Conservation (phyloP, 73 alveolate genomes). For the Paramecium pentaurelia region DNA sequence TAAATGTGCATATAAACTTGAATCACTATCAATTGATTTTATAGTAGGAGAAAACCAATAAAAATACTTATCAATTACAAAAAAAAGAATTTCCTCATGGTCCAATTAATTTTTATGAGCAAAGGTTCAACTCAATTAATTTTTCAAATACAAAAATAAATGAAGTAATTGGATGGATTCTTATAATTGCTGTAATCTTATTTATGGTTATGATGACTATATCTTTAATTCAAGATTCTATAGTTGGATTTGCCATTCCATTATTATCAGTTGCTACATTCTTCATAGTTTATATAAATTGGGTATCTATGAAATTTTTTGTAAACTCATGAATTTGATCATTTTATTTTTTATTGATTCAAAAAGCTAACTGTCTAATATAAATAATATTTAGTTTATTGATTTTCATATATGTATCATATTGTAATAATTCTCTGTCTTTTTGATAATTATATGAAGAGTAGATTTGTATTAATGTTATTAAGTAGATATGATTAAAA, state of each 20-base stretch:
- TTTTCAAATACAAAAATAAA: conserved; percentile 27
- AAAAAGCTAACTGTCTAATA: neutral
- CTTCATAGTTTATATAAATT: conserved; percentile 24
- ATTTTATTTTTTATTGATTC: neutral
- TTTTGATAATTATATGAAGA: neutral
- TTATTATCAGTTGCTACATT: conserved; percentile 15
- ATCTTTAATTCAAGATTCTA: neutral
- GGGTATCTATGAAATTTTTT: conserved; percentile 46
- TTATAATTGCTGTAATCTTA: neutral
- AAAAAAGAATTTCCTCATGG: neutral
- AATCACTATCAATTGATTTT: conserved; percentile 17
- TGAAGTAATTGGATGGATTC: conserved; percentile 49
- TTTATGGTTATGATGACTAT: neutral
- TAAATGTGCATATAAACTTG: conserved; percentile 28
- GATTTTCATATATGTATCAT: too few relatives aligned
- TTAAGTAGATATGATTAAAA: neutral
- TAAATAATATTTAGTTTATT: neutral
- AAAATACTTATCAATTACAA: neutral
- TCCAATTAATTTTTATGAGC: neutral
- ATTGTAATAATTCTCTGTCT: too few relatives aligned
- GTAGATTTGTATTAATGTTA: neutral
- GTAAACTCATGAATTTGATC: conserved; percentile 21
- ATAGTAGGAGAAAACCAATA: neutral
- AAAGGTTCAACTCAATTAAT: conserved; percentile 14
- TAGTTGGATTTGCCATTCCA: conserved; percentile 38